Evolutionary conservation across 768 basidiomycete species (phyloP).

Genomic region (Amanita thiersii): DNA sequence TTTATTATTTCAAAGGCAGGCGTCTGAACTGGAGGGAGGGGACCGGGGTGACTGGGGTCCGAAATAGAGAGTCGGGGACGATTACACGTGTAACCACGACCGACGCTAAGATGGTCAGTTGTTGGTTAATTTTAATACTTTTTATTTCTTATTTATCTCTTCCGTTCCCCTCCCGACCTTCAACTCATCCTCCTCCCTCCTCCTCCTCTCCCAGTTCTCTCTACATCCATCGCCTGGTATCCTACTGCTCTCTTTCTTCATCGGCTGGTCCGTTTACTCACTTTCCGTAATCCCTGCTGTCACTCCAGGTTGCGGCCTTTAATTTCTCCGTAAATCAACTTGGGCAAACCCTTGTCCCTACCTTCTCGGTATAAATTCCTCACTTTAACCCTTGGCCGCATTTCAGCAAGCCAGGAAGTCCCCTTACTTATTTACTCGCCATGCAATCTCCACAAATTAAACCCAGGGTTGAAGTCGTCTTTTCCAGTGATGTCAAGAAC

Average conservation of each 20-base stretch:
- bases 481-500: constrained; percentile 71
- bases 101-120: constrained; percentile 40
- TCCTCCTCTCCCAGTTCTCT: constrained; percentile 38
- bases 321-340: constrained; percentile 4
- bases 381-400: constrained; percentile 2
- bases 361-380: constrained; percentile 4
- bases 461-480: constrained; percentile 47
- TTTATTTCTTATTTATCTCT: constrained; percentile 39
- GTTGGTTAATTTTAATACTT: constrained; percentile 30
- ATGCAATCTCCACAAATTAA: constrained; percentile 25
- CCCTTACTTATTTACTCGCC: constrained; percentile 9
- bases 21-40: too few species aligned
- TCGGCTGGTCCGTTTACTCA: constrained; percentile 1
- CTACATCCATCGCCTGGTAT: constrained; percentile 15
- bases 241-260: constrained; percentile 13
- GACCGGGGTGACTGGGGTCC: constrained; percentile 16
- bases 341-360: constrained; percentile 10
- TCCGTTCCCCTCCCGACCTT: constrained; percentile 41
- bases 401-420: constrained; percentile 2
- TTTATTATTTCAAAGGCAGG: too few species aligned
- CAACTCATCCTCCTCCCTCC: constrained; percentile 8
- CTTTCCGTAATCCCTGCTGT: background rate
- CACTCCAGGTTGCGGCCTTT: constrained; percentile 1
- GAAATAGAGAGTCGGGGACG: constrained; percentile 38
- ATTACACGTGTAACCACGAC: constrained; percentile 76